Percentiles rank a stretch among this genome's conserved stretches.
These are phyloP conservation scores for Hyaloraphidium curvatum DNA, from an alignment of 192 early-diverging fungal species.

Conservation along the genomic window DNA sequence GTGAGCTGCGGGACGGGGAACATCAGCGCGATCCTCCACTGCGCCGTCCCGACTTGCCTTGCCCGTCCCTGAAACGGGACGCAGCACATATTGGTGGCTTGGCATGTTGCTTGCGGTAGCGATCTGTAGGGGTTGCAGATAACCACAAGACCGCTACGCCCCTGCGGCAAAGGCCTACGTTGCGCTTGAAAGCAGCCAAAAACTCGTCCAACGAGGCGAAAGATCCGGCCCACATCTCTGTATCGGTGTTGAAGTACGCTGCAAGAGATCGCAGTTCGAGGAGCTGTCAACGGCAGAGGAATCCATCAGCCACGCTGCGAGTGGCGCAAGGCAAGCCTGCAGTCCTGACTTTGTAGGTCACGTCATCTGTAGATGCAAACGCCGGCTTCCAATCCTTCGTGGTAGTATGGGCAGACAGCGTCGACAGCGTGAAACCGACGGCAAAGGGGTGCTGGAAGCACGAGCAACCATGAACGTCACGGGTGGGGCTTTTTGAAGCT, in stretches of 20 bases:
- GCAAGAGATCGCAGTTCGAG: slow-evolving; percentile 47
- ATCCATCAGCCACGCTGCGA: too few species aligned
- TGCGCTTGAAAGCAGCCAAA: too few species aligned
- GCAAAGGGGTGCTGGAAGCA: slow-evolving; percentile 45
- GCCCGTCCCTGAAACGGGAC: slow-evolving; percentile 79
- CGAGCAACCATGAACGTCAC: not conserved
- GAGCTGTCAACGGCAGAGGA: slow-evolving; percentile 32
- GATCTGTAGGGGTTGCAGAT: slow-evolving; percentile 2
- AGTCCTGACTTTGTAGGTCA: slow-evolving; percentile 68
- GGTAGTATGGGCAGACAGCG: slow-evolving; percentile 81
- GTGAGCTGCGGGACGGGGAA: not conserved
- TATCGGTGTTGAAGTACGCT: slow-evolving; percentile 76
- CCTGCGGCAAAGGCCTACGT: too few species aligned
- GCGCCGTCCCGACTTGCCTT: slow-evolving; percentile 21
- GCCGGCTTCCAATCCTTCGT: slow-evolving; percentile 64
- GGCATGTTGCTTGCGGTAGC: not conserved
- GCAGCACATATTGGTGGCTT: slow-evolving; percentile 64
- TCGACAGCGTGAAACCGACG: slow-evolving; percentile 67
- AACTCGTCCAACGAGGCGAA: too few species aligned
- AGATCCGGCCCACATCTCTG: too few species aligned
- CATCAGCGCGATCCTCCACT: not conserved
- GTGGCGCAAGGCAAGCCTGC: not conserved
- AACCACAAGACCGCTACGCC: too few species aligned
- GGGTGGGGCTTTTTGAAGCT: not conserved
- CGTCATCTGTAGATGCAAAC: slow-evolving; percentile 51